Evolutionary conservation across 2,329 filamentous ascomycete genomes (phyloP), one percentile per base, ranked within the genome.

Genomic region (Orbilia ellipsospora): DNA sequence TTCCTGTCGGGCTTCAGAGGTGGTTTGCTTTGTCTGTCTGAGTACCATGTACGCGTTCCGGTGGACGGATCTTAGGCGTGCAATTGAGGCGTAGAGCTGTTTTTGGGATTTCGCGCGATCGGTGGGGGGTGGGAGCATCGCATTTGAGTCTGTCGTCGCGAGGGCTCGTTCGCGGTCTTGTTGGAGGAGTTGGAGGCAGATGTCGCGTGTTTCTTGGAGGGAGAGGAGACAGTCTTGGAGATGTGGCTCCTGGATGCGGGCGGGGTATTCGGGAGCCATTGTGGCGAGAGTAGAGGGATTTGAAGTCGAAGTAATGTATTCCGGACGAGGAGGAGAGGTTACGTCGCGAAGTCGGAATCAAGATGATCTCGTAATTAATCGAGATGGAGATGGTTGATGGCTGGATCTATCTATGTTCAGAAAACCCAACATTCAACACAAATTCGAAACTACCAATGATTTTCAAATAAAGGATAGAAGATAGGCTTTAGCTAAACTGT

Each of bases 1-100:
- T 83, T 97, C 93, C 80, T 94, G 92, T 57, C 94, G 89, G 57
- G 91, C 92, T 82, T 97, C 93, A 31, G 92, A 91, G 0, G 95
- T 98, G 79, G 89, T 86, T 63, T 91, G 86, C 82, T 98, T 98
- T 13, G 94, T 97, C 79, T 93, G 89, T 78, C 95, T 89, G 31
- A 93, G 92, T 31, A 89, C 87, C 79, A 97, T 87, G 78, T 94
- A 89, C 8, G 93, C 93, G 77, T 90, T 87, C 28, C 95, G 90
- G 81, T 97, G 94, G 28, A 95, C 86, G 12, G 91, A 91, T 66
- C 94, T 91, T 16, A 97, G 86, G 78, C 92, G 90, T 0, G 92
- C 89, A 8, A 97, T 87, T 79, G 92, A 90, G 66, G 93, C 90
- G 78, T 91, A 88, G 2, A 98, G 87, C 0, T 89, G 85, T 81